These are phyloP conservation scores for Toxoplasma gondii DNA, from an alignment of 169 alveolate genomes.

Conservation along the genomic window DNA sequence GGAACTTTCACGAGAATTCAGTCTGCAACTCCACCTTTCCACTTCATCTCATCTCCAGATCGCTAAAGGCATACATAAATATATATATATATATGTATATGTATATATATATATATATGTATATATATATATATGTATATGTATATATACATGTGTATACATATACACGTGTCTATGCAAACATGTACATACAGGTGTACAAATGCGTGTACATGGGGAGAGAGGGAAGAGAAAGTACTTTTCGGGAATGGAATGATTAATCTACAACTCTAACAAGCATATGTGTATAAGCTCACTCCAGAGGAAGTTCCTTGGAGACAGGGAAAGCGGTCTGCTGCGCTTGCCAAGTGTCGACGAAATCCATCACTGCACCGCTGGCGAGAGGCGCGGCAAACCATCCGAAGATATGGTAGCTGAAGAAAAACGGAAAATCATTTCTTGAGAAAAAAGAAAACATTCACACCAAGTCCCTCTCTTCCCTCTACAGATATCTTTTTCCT, in stretches of 20 bases:
- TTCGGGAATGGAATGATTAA: too few species aligned
- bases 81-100: too few species aligned
- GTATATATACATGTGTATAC: not conserved
- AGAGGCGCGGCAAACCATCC: constrained; percentile 83
- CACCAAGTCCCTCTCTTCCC: not conserved
- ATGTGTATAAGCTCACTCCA: not conserved
- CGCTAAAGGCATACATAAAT: too few species aligned
- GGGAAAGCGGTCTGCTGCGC: constrained; percentile 49
- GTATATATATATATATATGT: too few species aligned
- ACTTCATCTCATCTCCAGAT: too few species aligned
- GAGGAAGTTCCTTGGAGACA: not conserved
- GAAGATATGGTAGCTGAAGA: constrained; percentile 71
- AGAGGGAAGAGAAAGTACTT: too few species aligned
- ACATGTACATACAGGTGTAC: not conserved
- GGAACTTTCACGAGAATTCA: too few species aligned
- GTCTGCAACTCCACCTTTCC: too few species aligned
- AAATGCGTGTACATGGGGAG: not conserved
- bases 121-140: too few species aligned
- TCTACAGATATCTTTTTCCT: not conserved
- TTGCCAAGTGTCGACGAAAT: constrained; percentile 73
- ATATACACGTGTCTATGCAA: not conserved
- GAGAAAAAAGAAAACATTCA: not conserved
- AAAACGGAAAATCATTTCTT: not conserved
- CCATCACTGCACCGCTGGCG: constrained; percentile 77
- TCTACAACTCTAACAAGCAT: too few species aligned